phyloP scores from a whole-genome alignment of 108 stramenopile genomes.

The Cylindrotheca fusiformis region DNA sequence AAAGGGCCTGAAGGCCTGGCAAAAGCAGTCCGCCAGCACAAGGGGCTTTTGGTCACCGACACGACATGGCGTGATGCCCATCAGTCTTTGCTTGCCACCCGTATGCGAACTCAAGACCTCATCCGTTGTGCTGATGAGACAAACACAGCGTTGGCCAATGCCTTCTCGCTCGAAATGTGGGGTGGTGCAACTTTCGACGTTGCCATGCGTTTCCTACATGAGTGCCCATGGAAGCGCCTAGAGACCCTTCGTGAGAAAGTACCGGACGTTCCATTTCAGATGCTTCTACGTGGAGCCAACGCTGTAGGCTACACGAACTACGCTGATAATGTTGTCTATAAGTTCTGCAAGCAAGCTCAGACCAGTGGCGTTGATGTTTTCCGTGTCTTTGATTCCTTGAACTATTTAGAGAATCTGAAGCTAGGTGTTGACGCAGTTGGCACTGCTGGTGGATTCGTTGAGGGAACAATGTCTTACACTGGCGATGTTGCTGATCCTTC shows the following conservation, averaged over 20 bases:
- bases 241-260: conserved; percentile 63
- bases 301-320: conserved; percentile 94
- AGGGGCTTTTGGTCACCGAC: conserved; percentile 89
- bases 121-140: conserved; percentile 82
- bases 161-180: conserved; percentile 93
- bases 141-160: conserved; percentile 61
- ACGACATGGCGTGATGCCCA: conserved; percentile 98
- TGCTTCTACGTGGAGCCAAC: conserved; percentile 96
- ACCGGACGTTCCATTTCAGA: conserved; percentile 94
- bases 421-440: conserved; percentile 95
- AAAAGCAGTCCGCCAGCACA: conserved; percentile 82
- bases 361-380: conserved; percentile 94
- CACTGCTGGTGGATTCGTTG: conserved; percentile 88
- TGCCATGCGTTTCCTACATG: conserved; percentile 91
- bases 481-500: conserved; percentile 85
- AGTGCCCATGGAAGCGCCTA: conserved; percentile 95
- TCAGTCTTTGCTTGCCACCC: conserved; percentile 92
- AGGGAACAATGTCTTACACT: conserved; percentile 94
- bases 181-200: conserved; percentile 98
- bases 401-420: conserved; percentile 93
- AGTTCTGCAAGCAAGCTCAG: conserved; percentile 90
- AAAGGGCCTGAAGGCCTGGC: conserved; percentile 88
- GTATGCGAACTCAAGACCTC: conserved; percentile 88
- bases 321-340: conserved; percentile 73
- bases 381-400: conserved; percentile 96